A percentile compares a stretch with the other conserved stretches of the same genome.
These are phyloP conservation scores for Lactarius sp. DNA, from an alignment of 768 basidiomycete species.

Conservation along the genomic window DNA sequence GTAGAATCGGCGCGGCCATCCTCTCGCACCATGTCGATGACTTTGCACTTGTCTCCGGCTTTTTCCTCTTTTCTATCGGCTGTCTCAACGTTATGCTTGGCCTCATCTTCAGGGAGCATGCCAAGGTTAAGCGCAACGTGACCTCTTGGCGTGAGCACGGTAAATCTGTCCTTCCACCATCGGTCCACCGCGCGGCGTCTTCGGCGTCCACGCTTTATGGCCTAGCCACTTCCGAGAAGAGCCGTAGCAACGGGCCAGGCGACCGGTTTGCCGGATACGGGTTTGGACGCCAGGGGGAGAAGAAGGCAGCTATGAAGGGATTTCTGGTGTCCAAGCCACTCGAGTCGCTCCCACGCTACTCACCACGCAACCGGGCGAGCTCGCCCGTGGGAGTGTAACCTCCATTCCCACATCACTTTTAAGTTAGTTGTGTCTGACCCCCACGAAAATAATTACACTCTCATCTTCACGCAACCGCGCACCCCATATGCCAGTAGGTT, in stretches of 20 bases:
- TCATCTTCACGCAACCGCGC: not conserved
- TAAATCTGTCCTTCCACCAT: conserved; percentile 22
- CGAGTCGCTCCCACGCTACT: conserved; percentile 23
- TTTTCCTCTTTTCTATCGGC: conserved; percentile 89
- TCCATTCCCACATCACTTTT: not conserved
- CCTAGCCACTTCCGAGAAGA: conserved; percentile 10
- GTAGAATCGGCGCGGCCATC: conserved; percentile 45
- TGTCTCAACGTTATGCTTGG: conserved; percentile 81
- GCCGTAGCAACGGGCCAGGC: not conserved
- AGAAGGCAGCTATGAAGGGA: conserved; percentile 61
- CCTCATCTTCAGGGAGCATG: conserved; percentile 62
- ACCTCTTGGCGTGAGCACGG: conserved; percentile 50
- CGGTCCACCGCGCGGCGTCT: conserved; percentile 20
- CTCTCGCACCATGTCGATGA: conserved; percentile 66
- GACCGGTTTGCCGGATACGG: conserved; percentile 47
- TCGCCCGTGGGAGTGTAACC: not conserved
- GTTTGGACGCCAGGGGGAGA: conserved; percentile 79
- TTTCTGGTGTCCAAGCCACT: conserved; percentile 24
- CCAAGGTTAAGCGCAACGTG: conserved; percentile 58
- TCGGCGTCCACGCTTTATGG: conserved; percentile 21
- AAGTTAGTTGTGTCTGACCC: not conserved
- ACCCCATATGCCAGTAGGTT: not conserved
- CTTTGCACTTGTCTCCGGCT: conserved; percentile 86
- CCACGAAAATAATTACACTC: not conserved
- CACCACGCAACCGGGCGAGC: conserved; percentile 33